Base-by-base conservation (phyloP, 768 basidiomycete species). In the Boletellus sp. region DNA sequence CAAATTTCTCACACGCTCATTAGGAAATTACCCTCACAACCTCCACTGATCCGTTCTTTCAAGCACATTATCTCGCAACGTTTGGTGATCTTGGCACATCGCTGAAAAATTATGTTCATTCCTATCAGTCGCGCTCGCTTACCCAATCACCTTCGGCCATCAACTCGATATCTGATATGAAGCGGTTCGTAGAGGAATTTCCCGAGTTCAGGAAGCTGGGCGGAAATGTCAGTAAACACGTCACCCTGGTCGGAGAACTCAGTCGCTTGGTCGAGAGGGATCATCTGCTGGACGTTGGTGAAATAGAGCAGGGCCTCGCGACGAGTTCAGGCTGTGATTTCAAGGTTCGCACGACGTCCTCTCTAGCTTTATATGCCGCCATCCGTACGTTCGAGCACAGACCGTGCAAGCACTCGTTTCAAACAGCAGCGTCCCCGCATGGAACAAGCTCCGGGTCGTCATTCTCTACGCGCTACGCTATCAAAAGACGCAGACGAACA, bases 211-310 rank as follows among this genome's bases (percentile, higher is more conserved):
- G 87, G 58, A 94, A 94, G 65, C 77, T 99, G 26, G 94, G 96
- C 1, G 94, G 94, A 9, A 99, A 99, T 66, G 96, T 99, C 26
- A 95, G 92, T 73, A 99, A 98, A 70, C 96, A 98, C 61, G 96
- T 98, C 19, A 91, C 95, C 7, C 71, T 99, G 20, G 96, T 99
- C 0, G 95, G 96, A 12, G 96, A 99, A 66, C 77, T 99, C 52
- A 95, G 93, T 62, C 77, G 95, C 52, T 70, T 98, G 40, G 93
- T 98, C 15, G 89, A 83, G 45, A 74, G 83, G 51, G 87, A 94
- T 61, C 90, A 87, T 62, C 71, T 98, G 39, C 72, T 99, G 48
- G 91, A 90, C 42, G 80, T 94, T 3, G 91, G 91, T 23, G 96
- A 99, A 72, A 80, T 97, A 22, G 96, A 99, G 64, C 96, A 99